Base-by-base conservation (phyloP, 2,329 filamentous ascomycete genomes). In the Thelonectria rubi region DNA sequence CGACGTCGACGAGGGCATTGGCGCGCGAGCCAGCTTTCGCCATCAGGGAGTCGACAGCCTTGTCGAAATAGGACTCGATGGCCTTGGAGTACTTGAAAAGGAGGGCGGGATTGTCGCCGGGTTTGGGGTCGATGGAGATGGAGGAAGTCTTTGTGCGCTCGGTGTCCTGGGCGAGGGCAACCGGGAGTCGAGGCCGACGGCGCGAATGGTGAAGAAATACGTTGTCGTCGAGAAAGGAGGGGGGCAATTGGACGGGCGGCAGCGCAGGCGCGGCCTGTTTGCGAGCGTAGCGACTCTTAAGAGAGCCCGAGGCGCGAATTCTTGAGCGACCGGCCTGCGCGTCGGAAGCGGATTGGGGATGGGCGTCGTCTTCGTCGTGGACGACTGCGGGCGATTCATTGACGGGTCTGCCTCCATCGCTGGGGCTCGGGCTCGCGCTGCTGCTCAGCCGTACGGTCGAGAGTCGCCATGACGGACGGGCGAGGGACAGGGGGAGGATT, bases 211-310 rank as follows among this genome's bases (percentile, higher is more conserved):
- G 69, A 21, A 75, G 58, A 12, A 63, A 71, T 40, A 91, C 80
- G 56, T 84, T 84, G 18, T 78, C 73, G 40, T 82, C 75, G 55
- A 86, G 74, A 63, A 91, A 91, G 74, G 80, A 83, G 58, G 80
- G 74, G 1, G 88, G 87, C 14, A 91, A 76, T 51, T 81, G 78
- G 20, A 86, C 76, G 2, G 81, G 78, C n/a, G 85, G 85, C 11
- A 86, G 66, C 46, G 79, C 77, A 24, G 78, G 75, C 34, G 76
- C 74, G 32, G 70, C 72, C 43, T 74, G 68, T 54, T 73, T 73
- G 54, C 77, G 73, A 57, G 74, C 63, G 52, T 72, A 69, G 30
- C 76, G 74, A 58, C 67, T 72, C 64, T 73, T 75, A 69, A 70
- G 49, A 26, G 71, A 68, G 40, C 67, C 62, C 8, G 69, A 59